phyloP scores from a whole-genome alignment of 2,329 filamentous ascomycete genomes.

The Penicillium griseofulvum region DNA sequence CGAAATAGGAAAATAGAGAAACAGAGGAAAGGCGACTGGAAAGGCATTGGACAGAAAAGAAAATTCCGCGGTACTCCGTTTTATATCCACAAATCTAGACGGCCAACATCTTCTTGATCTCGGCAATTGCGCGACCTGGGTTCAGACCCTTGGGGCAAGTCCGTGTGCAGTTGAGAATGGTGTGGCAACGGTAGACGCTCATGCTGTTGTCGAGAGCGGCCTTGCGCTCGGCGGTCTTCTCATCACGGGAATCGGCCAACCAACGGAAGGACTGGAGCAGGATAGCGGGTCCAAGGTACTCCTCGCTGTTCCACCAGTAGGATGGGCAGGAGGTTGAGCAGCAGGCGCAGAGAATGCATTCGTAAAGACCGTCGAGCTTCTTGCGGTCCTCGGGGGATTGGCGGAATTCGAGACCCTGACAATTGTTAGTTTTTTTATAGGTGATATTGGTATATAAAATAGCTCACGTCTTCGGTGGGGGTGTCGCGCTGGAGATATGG shows the following conservation, averaged over 20 bases:
- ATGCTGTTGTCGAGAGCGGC: conserved; percentile 95
- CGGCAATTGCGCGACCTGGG: conserved; percentile 88
- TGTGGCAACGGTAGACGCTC: conserved; percentile 98
- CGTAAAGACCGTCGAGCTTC: conserved; percentile 97
- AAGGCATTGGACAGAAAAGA: conserved; percentile 23
- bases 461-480: conserved; percentile 73
- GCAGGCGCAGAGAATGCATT: conserved; percentile 99
- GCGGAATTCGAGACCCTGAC: conserved; percentile 82
- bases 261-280: conserved; percentile 97
- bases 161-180: conserved; percentile 96
- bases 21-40: conserved; percentile 22
- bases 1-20: conserved; percentile 9
- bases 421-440: not conserved
- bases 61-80: conserved; percentile 26
- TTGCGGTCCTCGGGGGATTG: conserved; percentile 88
- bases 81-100: conserved; percentile 28
- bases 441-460: conserved; percentile 17
- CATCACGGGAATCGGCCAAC: conserved; percentile 91
- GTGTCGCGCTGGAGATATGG: conserved; percentile 93
- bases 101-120: conserved; percentile 98
- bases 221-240: conserved; percentile 84
- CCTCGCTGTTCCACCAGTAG: conserved; percentile 99
- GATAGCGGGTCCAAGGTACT: conserved; percentile 95
- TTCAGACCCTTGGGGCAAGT: conserved; percentile 99
- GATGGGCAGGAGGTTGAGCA: conserved; percentile 99